phyloP scores from a whole-genome alignment of 371 early-diverging fungal genomes.

The Mortierella sp. region DNA sequence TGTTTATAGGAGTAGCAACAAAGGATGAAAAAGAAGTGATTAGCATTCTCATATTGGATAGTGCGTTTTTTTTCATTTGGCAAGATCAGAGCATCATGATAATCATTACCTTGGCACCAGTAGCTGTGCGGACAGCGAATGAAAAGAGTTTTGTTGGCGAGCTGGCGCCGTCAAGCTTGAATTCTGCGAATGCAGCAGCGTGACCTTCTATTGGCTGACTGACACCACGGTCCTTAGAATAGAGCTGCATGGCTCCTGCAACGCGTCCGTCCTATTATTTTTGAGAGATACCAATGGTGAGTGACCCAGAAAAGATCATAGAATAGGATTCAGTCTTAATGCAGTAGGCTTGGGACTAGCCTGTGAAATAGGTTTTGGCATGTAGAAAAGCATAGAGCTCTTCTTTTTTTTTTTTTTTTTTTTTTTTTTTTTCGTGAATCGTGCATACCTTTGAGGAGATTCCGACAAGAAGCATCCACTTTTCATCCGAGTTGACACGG shows the following conservation, averaged over 20 bases:
- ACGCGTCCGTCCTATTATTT: constrained; percentile 79
- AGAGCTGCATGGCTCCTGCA: constrained; percentile 96
- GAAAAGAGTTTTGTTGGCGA: constrained; percentile 90
- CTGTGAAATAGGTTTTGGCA: background rate
- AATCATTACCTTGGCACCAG: constrained; percentile 76
- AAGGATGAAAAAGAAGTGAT: constrained; percentile 3
- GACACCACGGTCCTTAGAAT: constrained; percentile 90
- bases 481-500: constrained; percentile 86
- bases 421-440: background rate
- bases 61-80: background rate
- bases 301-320: background rate
- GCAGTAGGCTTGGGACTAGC: background rate
- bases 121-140: constrained; percentile 89
- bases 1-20: constrained; percentile 41
- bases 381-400: background rate
- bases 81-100: background rate
- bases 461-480: constrained; percentile 95
- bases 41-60: background rate
- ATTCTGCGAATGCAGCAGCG: constrained; percentile 94
- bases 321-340: background rate
- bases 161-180: constrained; percentile 81
- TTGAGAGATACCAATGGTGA: background rate
- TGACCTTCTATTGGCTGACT: constrained; percentile 98
- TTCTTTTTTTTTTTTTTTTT: constrained; percentile 1
- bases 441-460: constrained; percentile 83